Conservation (phyloP, 2,329 filamentous ascomycete genomes). For the Fusarium phyllophilum region DNA sequence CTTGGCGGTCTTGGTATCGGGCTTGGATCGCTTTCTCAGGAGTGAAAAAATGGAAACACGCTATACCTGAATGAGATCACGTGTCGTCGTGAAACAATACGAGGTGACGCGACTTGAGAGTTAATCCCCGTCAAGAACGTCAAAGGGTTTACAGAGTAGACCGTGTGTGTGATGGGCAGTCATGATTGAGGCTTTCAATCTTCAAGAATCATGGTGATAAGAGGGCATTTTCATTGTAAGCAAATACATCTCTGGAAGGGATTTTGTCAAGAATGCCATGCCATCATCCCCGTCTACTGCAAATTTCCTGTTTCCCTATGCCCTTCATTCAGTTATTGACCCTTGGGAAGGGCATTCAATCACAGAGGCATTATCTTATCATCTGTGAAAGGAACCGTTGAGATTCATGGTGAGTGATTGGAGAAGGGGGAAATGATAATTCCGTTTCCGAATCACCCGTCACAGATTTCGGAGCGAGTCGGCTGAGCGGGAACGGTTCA, state of each 20-base stretch:
- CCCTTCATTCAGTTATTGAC: neutral
- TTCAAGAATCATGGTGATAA: neutral
- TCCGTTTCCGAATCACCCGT: neutral
- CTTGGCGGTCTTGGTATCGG: neutral
- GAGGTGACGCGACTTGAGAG: neutral
- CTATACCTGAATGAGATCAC: neutral
- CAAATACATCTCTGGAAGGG: neutral
- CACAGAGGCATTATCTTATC: neutral
- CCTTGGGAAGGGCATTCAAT: accelerated
- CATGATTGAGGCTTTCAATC: neutral
- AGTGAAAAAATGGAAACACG: neutral
- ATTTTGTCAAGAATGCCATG: neutral
- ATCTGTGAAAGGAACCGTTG: neutral
- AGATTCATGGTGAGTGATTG: neutral
- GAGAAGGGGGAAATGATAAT: neutral
- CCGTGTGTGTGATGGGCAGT: no score
- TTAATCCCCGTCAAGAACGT: no score
- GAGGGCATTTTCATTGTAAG: no score
- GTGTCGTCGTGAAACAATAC: neutral
- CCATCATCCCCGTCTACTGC: neutral
- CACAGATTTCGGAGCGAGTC: neutral
- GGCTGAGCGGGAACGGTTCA: neutral
- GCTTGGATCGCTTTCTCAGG: neutral
- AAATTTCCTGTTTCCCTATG: neutral
- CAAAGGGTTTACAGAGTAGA: no score